phyloP scores from a whole-genome alignment of 768 basidiomycete genomes.

The Kwoniella bestiolae region DNA sequence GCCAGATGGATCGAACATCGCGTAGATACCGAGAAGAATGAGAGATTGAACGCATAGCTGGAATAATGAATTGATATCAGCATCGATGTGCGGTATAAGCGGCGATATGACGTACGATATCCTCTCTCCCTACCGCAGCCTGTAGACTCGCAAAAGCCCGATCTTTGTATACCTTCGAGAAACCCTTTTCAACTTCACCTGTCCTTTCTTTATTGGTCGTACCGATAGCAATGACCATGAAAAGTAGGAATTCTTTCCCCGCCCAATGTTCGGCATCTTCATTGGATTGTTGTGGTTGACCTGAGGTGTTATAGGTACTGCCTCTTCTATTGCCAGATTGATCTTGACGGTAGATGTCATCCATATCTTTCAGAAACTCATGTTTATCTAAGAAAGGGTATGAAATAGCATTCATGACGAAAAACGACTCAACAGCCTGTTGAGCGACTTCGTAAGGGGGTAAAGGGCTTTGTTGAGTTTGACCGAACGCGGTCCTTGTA shows the following conservation, averaged over 20 bases:
- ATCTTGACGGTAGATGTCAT: slow-evolving; percentile 24
- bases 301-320: neutral
- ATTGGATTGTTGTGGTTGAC: neutral
- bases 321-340: neutral
- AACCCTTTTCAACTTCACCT: slow-evolving; percentile 27
- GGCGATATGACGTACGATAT: slow-evolving; percentile 31
- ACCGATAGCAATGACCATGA: slow-evolving; percentile 44
- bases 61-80: neutral
- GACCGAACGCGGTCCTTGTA: neutral
- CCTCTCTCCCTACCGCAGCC: slow-evolving; percentile 25
- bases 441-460: slow-evolving; percentile 22
- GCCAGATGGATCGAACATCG: slow-evolving; percentile 32
- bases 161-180: slow-evolving; percentile 16
- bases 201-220: slow-evolving; percentile 28
- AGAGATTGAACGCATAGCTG: slow-evolving; percentile 36
- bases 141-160: slow-evolving; percentile 26
- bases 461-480: neutral
- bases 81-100: neutral
- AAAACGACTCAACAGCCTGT: slow-evolving; percentile 35
- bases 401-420: slow-evolving; percentile 28
- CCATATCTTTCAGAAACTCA: slow-evolving; percentile 32
- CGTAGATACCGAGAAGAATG: slow-evolving; percentile 38
- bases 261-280: slow-evolving; percentile 5
- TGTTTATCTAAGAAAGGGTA: slow-evolving; percentile 38
- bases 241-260: slow-evolving; percentile 38